Conservation (phyloP, 1,284 basidiomycete genomes). For the Sutorius eximius region DNA sequence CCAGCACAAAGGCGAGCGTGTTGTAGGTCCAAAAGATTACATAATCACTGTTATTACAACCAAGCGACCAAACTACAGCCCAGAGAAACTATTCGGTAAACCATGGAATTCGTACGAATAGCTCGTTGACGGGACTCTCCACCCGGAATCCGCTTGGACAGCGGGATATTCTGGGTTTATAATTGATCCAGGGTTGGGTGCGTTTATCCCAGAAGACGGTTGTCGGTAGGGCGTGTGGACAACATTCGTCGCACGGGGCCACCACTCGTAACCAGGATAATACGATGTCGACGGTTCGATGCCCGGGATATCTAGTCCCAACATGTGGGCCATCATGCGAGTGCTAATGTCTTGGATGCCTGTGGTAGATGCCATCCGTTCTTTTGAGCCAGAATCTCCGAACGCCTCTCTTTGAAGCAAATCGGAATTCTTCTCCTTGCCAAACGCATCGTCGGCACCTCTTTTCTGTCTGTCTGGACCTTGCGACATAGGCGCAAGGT, state of each 20-base stretch:
- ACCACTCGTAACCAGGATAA: conserved; percentile 75
- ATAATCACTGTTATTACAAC: conserved; percentile 17
- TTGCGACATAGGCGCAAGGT: conserved; percentile 36
- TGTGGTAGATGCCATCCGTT: conserved; percentile 20
- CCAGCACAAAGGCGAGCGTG: conserved; percentile 3
- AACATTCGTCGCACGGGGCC: conserved; percentile 47
- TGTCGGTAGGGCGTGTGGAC: conserved; percentile 19
- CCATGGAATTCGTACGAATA: conserved; percentile 25
- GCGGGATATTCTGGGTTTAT: conserved; percentile 18
- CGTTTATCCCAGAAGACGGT: conserved; percentile 3
- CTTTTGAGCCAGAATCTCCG: conserved; percentile 30
- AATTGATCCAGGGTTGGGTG: conserved; percentile 5
- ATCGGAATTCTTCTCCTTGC: conserved; percentile 49
- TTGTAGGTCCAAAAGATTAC: conserved; percentile 37
- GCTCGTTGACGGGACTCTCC: conserved; percentile 18
- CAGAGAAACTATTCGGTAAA: conserved; percentile 19
- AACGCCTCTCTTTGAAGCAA: conserved; percentile 47
- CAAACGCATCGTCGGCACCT: conserved; percentile 65
- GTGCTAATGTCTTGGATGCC: conserved; percentile 59
- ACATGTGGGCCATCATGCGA: conserved; percentile 68
- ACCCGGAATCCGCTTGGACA: conserved; percentile 15
- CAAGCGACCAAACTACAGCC: not conserved
- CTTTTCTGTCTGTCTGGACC: conserved; percentile 55
- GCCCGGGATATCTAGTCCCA: conserved; percentile 61
- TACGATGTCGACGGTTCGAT: conserved; percentile 62